Conservation (phyloP, 371 early-diverging fungal species). For the Umbelopsis sp. region DNA sequence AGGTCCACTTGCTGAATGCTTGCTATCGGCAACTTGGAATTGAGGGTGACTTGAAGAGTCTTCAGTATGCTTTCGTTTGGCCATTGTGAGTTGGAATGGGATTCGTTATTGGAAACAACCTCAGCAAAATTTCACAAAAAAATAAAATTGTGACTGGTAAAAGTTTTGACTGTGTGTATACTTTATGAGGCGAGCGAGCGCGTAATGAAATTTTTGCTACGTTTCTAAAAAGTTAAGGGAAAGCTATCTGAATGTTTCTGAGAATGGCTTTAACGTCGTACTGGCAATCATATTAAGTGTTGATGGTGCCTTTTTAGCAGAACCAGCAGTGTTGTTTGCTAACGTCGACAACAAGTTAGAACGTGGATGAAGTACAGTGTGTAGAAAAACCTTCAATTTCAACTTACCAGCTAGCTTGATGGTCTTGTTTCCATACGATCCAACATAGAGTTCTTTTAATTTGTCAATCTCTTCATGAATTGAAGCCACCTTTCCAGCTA, state of each 20-base stretch:
- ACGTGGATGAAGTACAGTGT: too few species aligned
- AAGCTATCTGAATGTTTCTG: conserved; percentile 9
- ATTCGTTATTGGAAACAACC: background rate
- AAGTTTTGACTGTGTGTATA: background rate
- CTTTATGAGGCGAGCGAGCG: background rate
- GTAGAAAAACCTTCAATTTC: too few species aligned
- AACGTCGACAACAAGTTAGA: background rate
- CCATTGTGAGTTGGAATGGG: conserved; percentile 3
- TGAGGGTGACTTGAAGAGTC: background rate
- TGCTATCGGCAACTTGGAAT: background rate
- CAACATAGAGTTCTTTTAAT: conserved; percentile 30
- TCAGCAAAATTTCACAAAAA: conserved; percentile 9
- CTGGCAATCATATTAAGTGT: conserved; percentile 11
- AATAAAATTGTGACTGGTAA: conserved; percentile 13
- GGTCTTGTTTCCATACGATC: conserved; percentile 9
- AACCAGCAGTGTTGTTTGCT: conserved; percentile 11
- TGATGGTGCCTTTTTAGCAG: conserved; percentile 10
- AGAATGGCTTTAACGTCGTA: conserved; percentile 5
- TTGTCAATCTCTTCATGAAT: conserved; percentile 62
- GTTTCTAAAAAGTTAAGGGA: too few species aligned
- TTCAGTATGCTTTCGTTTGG: conserved; percentile 16
- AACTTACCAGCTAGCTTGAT: conserved; percentile 1
- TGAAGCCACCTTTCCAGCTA: conserved; percentile 61
- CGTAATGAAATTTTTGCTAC: background rate
- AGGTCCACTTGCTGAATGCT: background rate